A percentile compares a stretch with the other conserved stretches of the same genome.
Conservation (phyloP, 139 green algal species). For the Eudorina sp. region DNA sequence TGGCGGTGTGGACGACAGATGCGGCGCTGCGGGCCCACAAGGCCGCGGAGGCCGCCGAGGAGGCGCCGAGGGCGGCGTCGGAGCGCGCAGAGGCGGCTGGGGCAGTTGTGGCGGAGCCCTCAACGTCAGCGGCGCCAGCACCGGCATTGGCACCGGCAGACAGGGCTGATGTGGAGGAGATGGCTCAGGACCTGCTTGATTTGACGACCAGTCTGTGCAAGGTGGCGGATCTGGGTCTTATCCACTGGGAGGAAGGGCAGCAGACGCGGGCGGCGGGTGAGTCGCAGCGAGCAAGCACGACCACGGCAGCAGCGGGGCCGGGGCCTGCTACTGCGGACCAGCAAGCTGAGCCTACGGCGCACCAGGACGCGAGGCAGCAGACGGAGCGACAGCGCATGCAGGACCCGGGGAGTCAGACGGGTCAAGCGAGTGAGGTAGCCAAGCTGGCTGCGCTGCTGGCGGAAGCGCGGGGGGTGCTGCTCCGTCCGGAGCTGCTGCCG, state of each 20-base stretch:
- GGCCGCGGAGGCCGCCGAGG: neutral
- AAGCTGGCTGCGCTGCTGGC: neutral
- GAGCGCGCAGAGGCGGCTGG: neutral
- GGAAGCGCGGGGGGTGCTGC: conserved; percentile 2
- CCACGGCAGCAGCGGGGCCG: no score
- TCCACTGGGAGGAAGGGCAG: neutral
- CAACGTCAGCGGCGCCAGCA: neutral
- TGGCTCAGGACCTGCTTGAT: conserved; percentile 11
- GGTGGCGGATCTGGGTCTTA: conserved; percentile 30
- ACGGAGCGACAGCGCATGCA: neutral
- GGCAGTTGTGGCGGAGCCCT: neutral
- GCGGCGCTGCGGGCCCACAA: neutral
- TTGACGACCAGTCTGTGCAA: conserved; percentile 25
- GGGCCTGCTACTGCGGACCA: no score
- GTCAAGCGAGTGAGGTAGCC: neutral
- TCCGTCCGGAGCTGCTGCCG: neutral
- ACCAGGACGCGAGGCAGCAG: no score
- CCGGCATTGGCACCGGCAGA: no score
- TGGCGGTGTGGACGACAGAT: neutral
- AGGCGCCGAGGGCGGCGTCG: neutral
- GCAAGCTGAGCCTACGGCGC: no score
- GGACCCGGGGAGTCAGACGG: neutral
- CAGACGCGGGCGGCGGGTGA: neutral
- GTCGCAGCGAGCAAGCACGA: neutral
- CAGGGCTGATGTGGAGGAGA: no score